Conservation (phyloP, 139 green algal genomes). For the Closterium sp. region DNA sequence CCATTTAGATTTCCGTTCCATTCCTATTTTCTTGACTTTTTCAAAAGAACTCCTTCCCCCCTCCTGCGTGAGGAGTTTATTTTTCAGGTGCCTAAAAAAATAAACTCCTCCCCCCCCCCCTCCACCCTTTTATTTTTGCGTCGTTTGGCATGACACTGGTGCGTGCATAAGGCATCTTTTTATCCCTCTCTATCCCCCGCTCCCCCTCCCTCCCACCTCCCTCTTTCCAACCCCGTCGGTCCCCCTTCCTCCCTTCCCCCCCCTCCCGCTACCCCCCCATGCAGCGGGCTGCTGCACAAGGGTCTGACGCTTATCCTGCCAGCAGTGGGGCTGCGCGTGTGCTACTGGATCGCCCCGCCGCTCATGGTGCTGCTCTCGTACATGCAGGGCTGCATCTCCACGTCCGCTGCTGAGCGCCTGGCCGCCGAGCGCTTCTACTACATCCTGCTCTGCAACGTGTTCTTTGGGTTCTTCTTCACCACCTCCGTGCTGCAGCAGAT, state of each 20-base stretch:
- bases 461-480: conserved; percentile 42
- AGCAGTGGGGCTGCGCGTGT: conserved; percentile 15
- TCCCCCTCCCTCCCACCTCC: neutral
- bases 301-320: conserved; percentile 25
- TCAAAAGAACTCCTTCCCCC: too few relatives aligned
- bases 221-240: neutral
- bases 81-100: too few relatives aligned
- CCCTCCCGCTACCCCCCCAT: neutral
- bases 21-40: too few relatives aligned
- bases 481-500: conserved; percentile 21
- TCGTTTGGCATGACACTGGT: too few relatives aligned
- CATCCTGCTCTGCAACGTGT: conserved; percentile 49
- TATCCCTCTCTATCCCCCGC: neutral
- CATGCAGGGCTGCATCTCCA: conserved; percentile 11
- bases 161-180: too few relatives aligned
- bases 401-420: neutral
- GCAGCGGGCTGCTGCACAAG: neutral
- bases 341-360: conserved; percentile 26
- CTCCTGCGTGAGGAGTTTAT: too few relatives aligned
- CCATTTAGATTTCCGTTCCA: too few relatives aligned
- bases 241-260: neutral
- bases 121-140: too few relatives aligned
- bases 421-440: conserved; percentile 24
- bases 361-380: conserved; percentile 22
- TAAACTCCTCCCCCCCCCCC: too few relatives aligned